Evolutionary conservation across 2,329 filamentous ascomycete genomes (phyloP).

Genomic region (Penicillium capsulatum): DNA sequence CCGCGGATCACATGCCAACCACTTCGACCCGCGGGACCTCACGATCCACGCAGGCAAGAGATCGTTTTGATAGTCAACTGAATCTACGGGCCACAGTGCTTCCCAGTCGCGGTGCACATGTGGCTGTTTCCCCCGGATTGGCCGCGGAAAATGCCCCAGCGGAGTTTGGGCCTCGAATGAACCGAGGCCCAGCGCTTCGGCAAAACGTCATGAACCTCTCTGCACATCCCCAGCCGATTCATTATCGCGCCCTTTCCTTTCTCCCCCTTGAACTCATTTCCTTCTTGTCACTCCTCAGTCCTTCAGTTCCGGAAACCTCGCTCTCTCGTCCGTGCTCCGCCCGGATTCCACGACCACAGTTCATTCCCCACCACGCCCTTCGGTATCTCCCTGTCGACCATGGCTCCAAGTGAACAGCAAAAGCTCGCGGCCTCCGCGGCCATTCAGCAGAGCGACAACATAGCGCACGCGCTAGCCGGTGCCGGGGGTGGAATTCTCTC

Average conservation of each 20-base stretch:
- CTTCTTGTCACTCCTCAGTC: constrained; percentile 4
- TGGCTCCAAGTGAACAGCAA: constrained; percentile 39
- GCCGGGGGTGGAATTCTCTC: constrained; percentile 91
- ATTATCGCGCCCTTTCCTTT: constrained; percentile 25
- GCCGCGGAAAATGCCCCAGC: constrained; percentile 11
- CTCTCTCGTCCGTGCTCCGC: neutral
- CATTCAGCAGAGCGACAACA: constrained; percentile 87
- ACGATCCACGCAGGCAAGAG: too few relatives aligned
- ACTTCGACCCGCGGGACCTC: neutral
- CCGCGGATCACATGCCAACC: neutral
- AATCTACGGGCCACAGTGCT: too few relatives aligned
- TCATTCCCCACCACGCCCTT: constrained; percentile 1
- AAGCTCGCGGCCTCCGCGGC: constrained; percentile 56
- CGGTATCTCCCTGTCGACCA: constrained; percentile 17
- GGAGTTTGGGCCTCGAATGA: constrained; percentile 14
- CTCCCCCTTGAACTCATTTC: constrained; percentile 6
- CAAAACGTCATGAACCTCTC: constrained; percentile 36
- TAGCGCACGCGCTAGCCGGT: constrained; percentile 88
- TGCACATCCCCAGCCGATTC: constrained; percentile 26
- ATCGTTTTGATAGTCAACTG: too few relatives aligned
- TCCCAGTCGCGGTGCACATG: too few relatives aligned
- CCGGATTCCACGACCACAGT: neutral
- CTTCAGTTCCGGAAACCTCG: neutral
- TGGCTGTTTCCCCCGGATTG: too few relatives aligned
- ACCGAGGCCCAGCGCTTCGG: constrained; percentile 36